Evolutionary conservation across 2,329 filamentous ascomycete genomes (phyloP).

Genomic region (Fusarium graminum): DNA sequence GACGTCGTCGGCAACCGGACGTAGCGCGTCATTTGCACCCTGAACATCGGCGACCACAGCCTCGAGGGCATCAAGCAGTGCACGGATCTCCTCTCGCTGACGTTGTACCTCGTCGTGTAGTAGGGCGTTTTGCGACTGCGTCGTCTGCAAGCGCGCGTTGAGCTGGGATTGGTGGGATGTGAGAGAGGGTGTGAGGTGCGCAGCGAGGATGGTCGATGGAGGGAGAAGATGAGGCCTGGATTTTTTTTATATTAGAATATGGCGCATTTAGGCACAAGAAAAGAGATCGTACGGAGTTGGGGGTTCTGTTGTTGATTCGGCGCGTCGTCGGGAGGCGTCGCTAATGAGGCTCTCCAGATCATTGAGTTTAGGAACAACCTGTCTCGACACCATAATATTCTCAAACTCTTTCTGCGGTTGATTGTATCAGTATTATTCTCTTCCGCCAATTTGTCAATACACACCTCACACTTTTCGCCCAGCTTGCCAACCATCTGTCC

Average conservation of each 20-base stretch:
- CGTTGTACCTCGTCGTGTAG: slow-evolving; percentile 64
- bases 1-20: slow-evolving; percentile 61
- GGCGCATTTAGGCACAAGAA: background rate
- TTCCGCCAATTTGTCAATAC: slow-evolving; percentile 17
- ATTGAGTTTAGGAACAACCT: slow-evolving; percentile 70
- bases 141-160: slow-evolving; percentile 68
- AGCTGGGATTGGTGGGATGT: slow-evolving; percentile 67
- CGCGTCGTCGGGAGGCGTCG: slow-evolving; percentile 59
- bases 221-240: slow-evolving; percentile 68
- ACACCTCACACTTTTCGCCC: slow-evolving; percentile 64
- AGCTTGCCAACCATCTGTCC: slow-evolving; percentile 69
- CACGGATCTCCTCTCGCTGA: slow-evolving; percentile 69
- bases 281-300: slow-evolving; percentile 61
- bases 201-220: slow-evolving; percentile 63
- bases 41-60: slow-evolving; percentile 66
- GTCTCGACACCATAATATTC: slow-evolving; percentile 63
- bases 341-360: slow-evolving; percentile 68
- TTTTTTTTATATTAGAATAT: slow-evolving; percentile 8
- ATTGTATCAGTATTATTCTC: slow-evolving; percentile 15
- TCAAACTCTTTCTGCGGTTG: slow-evolving; percentile 66
- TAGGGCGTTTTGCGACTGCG: slow-evolving; percentile 68
- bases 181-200: slow-evolving; percentile 68
- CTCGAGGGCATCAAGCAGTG: slow-evolving; percentile 64
- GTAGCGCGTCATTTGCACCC: slow-evolving; percentile 64
- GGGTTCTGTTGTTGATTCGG: slow-evolving; percentile 41